Conservation (phyloP, 2,329 filamentous ascomycete species). For the Fusarium napiforme region DNA sequence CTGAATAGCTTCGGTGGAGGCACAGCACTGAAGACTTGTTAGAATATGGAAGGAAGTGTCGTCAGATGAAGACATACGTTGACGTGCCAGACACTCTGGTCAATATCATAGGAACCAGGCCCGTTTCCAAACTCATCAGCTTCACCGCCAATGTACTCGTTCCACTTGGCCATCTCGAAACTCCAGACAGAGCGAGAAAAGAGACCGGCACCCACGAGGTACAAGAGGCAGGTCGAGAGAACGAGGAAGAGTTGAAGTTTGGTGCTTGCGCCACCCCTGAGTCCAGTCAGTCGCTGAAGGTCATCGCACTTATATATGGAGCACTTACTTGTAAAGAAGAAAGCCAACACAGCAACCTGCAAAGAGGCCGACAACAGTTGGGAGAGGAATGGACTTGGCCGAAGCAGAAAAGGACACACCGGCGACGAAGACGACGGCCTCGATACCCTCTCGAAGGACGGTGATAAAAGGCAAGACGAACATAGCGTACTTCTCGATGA, state of each 20-base stretch:
- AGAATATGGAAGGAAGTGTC: not conserved
- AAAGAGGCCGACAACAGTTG: constrained; percentile 76
- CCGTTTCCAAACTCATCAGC: constrained; percentile 64
- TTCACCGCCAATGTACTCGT: constrained; percentile 69
- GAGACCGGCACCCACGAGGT: constrained; percentile 84
- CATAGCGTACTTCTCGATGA: constrained; percentile 83
- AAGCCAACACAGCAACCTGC: constrained; percentile 76
- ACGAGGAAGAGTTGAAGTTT: constrained; percentile 80
- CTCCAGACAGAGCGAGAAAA: constrained; percentile 82
- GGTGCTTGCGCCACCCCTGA: constrained; percentile 55
- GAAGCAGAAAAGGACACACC: constrained; percentile 83
- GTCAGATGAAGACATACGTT: constrained; percentile 64
- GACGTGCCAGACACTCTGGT: constrained; percentile 82
- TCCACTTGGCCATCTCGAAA: constrained; percentile 78
- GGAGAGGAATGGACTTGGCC: constrained; percentile 79
- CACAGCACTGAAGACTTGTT: constrained; percentile 72
- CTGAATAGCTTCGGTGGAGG: constrained; percentile 74
- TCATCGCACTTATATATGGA: not conserved
- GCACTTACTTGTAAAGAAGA: constrained; percentile 78
- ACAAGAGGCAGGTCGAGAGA: constrained; percentile 82
- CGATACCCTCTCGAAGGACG: constrained; percentile 85
- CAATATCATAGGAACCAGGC: constrained; percentile 82
- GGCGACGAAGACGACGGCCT: constrained; percentile 87
- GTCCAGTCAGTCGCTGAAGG: not conserved
- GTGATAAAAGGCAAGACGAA: constrained; percentile 89